Evolutionary conservation across 495 filamentous ascomycete genomes (phyloP).

Genomic region (Polyplosphaeria fusca): DNA sequence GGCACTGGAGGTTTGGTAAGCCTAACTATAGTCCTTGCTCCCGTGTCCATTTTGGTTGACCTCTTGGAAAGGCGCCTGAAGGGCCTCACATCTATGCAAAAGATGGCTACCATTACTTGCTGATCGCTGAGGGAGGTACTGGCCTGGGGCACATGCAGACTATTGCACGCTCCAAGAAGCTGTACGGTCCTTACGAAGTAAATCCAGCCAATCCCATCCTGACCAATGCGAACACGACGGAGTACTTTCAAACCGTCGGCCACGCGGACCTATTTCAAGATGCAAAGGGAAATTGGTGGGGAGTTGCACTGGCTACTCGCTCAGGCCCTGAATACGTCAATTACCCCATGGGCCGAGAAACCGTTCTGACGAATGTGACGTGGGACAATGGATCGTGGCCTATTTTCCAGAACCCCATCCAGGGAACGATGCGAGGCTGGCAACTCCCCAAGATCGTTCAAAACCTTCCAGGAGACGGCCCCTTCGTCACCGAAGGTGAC

Average conservation of each 20-base stretch:
- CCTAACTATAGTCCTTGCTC: neutral
- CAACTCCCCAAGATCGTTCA: constrained; percentile 36
- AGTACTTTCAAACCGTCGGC: constrained; percentile 51
- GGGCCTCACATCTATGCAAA: constrained; percentile 65
- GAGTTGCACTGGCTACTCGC: constrained; percentile 49
- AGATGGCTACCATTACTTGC: constrained; percentile 64
- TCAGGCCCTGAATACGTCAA: constrained; percentile 40
- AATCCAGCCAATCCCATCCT: constrained; percentile 54
- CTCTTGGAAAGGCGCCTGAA: constrained; percentile 48
- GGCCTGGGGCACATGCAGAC: constrained; percentile 53
- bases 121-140: constrained; percentile 65
- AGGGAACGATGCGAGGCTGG: constrained; percentile 45
- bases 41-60: neutral
- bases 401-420: constrained; percentile 43
- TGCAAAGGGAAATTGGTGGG: constrained; percentile 53
- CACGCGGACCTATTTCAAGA: constrained; percentile 53
- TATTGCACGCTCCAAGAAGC: constrained; percentile 49
- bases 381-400: constrained; percentile 51
- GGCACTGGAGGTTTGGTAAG: constrained; percentile 48
- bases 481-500: constrained; percentile 39
- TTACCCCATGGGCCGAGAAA: constrained; percentile 61
- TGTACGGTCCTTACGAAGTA: constrained; percentile 56
- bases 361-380: constrained; percentile 51
- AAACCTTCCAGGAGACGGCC: constrained; percentile 37
- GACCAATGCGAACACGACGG: constrained; percentile 51